These are phyloP conservation scores for Centrapalus pauciflorus DNA, from an alignment of 129 eudicot species.

Conservation along the genomic window DNA sequence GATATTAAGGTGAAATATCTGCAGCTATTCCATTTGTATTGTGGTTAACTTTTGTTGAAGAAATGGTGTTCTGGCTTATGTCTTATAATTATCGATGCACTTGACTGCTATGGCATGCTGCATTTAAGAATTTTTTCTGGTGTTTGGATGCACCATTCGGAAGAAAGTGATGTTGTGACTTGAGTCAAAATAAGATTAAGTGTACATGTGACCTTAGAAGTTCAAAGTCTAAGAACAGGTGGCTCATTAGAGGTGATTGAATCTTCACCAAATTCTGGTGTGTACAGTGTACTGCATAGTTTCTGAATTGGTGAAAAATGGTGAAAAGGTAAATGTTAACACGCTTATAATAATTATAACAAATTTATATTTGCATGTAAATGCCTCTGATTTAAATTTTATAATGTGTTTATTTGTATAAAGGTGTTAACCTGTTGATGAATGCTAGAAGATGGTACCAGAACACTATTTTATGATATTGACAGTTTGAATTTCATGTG, in stretches of 20 bases:
- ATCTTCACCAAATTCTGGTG: no score
- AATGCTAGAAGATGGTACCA: neutral
- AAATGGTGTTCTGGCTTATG: neutral
- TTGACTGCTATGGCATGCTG: neutral
- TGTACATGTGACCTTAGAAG: no score
- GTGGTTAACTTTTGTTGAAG: neutral
- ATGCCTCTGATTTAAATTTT: neutral
- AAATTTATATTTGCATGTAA: neutral
- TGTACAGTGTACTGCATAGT: no score
- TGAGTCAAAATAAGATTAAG: neutral
- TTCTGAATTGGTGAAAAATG: no score
- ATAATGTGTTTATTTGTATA: neutral
- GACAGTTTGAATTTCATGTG: neutral
- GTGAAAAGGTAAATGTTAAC: no score
- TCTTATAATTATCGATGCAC: neutral
- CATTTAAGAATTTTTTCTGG: neutral
- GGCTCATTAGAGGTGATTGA: no score
- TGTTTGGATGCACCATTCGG: neutral
- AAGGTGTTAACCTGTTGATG: neutral
- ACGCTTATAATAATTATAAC: neutral
- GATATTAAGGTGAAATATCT: conserved; percentile 42
- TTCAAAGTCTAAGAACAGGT: no score
- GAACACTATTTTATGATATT: neutral
- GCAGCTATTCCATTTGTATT: neutral
- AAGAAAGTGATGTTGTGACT: neutral